Evolutionary conservation across 2,329 filamentous ascomycete species (phyloP), one percentile per base, ranked within the genome.

Genomic region (Tricladium varicosporioides): DNA sequence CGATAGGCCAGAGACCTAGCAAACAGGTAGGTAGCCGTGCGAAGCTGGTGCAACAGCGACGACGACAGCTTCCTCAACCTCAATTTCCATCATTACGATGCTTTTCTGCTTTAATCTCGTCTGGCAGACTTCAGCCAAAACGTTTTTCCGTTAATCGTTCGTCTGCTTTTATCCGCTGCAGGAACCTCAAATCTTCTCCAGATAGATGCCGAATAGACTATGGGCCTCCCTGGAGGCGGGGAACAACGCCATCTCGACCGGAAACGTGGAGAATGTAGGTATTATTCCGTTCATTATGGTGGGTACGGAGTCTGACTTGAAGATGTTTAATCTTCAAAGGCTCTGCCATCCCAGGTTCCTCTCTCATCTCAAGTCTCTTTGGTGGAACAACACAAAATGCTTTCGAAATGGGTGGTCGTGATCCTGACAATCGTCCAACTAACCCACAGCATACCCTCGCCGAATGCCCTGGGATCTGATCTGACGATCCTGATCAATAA

Each of bases 401-500:
- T 53, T 48, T 51, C 48, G 53, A 53, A 53, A 53, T 45, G 57
- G 43, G 31, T 60, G 32, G 36, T 58, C 33, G 42, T 54, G n/a
- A 33, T 63, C 14, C 31, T 62, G 40, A 57, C 58, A n/a, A 15
- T 56, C 15, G 49, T 57, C n/a, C 50, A 56, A n/a, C 10, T 63
- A 15, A 56, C 33, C 33, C 45, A 43, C 48, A 58, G 56, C 48
- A 55, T 57, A 36, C 58, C 62, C n/a, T 63, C 62, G 40, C 60
- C 61, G 2, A 57, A 59, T 54, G 43, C 15, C 18, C 49, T 63
- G 31, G 58, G 56, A 5, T 63, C 60, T 4, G 61, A 63, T 44
- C 53, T 63, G 2, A 60, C 59, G 11, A 62, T 66, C 15, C 36
- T 66, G 48, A 60, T 61, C 51, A 59, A 61, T 54, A 63, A 66